Conservation (phyloP, 208 protist genomes). For the Crithidia brevicula region DNA sequence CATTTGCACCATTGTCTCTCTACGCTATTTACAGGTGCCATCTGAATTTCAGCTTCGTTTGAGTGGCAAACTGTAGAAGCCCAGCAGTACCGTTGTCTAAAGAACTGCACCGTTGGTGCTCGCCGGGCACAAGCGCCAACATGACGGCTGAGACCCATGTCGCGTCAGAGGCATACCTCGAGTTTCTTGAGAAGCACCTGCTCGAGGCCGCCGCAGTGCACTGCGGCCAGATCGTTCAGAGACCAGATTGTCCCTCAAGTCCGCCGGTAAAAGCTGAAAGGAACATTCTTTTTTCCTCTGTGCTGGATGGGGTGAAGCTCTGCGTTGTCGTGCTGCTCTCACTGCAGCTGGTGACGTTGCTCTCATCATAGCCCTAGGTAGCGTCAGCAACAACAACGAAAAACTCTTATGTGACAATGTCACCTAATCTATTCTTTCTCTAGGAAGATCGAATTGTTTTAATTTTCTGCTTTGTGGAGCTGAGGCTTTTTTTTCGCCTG, state of each 20-base stretch:
- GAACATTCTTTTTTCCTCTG: neutral
- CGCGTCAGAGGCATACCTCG: neutral
- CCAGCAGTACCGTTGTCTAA: too few species aligned
- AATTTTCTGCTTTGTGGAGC: too few species aligned
- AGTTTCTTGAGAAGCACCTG: constrained; percentile 5
- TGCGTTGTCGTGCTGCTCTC: neutral
- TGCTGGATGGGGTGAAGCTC: neutral
- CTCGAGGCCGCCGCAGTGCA: neutral
- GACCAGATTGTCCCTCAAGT: neutral
- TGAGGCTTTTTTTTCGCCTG: too few species aligned
- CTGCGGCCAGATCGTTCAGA: neutral
- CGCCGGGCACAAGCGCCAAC: too few species aligned
- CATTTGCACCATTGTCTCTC: too few species aligned
- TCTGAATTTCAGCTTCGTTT: too few species aligned
- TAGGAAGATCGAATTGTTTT: too few species aligned
- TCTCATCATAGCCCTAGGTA: neutral
- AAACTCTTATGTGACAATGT: neutral
- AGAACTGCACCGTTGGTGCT: too few species aligned
- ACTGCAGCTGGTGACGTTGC: neutral
- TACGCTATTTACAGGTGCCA: too few species aligned
- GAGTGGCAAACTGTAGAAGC: too few species aligned
- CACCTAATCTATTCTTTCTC: too few species aligned
- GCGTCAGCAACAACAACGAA: neutral
- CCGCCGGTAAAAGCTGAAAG: neutral
- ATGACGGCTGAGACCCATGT: too few species aligned